A percentile compares a stretch with the other conserved stretches of the same genome.
These are phyloP conservation scores for Coniochaeta sp. DNA, from an alignment of 2,329 filamentous ascomycete genomes.

Conservation along the genomic window DNA sequence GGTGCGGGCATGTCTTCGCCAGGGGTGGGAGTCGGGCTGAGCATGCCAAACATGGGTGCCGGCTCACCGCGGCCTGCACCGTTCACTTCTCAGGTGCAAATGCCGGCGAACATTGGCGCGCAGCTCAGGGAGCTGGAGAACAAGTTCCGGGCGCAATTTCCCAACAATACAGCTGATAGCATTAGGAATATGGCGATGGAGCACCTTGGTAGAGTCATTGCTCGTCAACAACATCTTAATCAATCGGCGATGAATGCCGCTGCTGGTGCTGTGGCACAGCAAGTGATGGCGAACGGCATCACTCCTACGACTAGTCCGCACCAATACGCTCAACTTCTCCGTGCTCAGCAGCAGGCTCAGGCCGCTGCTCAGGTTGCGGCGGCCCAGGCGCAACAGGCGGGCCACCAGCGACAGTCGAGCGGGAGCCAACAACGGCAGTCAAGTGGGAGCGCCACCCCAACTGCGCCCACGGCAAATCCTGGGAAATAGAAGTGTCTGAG, in stretches of 20 bases:
- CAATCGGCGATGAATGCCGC: constrained; percentile 44
- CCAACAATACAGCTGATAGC: constrained; percentile 40
- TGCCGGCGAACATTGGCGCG: constrained; percentile 34
- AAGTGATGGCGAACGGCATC: constrained; percentile 40
- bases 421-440: constrained; percentile 9
- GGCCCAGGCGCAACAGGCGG: constrained; percentile 9
- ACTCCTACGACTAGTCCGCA: constrained; percentile 44
- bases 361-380: constrained; percentile 9
- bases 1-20: constrained; percentile 35
- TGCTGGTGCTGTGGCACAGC: constrained; percentile 36
- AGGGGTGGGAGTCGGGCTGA: constrained; percentile 32
- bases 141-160: constrained; percentile 43
- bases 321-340: constrained; percentile 50
- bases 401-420: constrained; percentile 1
- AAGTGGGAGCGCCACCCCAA: constrained; percentile 17
- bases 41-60: constrained; percentile 35
- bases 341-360: constrained; percentile 48
- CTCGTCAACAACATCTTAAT: constrained; percentile 32
- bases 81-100: constrained; percentile 28
- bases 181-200: constrained; percentile 44
- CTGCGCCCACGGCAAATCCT: constrained; percentile 1
- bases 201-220: constrained; percentile 37
- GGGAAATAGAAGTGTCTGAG: constrained; percentile 9
- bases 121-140: constrained; percentile 45
- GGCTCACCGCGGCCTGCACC: constrained; percentile 36